These are phyloP conservation scores for Nephelium lappaceum DNA, from an alignment of 345 rosid genomes.

Conservation along the genomic window DNA sequence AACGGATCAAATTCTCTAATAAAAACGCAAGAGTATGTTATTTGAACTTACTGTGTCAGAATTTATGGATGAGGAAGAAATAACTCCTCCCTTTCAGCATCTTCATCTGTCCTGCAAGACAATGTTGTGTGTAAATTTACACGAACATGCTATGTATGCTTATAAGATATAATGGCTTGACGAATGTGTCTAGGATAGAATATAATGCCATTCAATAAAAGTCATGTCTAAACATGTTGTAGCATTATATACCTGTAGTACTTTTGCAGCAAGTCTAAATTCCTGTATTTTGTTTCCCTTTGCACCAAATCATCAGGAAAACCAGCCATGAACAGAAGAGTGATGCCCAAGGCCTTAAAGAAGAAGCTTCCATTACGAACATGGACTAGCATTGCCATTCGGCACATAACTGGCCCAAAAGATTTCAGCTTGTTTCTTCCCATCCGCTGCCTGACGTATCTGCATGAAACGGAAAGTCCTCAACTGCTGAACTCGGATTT, in stretches of 20 bases:
- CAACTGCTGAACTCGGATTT: background rate
- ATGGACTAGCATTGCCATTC: constrained; percentile 52
- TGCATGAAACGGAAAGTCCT: constrained; percentile 3
- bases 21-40: background rate
- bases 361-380: constrained; percentile 62
- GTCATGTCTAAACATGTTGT: background rate
- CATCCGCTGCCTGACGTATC: constrained; percentile 70
- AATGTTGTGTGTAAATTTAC: constrained; percentile 15
- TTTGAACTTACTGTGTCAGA: constrained; percentile 34
- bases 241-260: constrained; percentile 48
- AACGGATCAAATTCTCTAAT: background rate
- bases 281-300: constrained; percentile 54
- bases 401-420: constrained; percentile 54
- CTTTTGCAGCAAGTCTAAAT: constrained; percentile 53
- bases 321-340: constrained; percentile 66
- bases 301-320: constrained; percentile 52
- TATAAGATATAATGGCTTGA: background rate
- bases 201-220: background rate
- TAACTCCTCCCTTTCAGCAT: constrained; percentile 50
- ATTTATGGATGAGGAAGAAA: constrained; percentile 36
- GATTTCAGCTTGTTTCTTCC: constrained; percentile 69
- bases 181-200: background rate
- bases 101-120: constrained; percentile 51
- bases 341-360: constrained; percentile 67
- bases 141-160: background rate